These are phyloP conservation scores for Zalaria obscura DNA, from an alignment of 2,329 filamentous ascomycete genomes.

Conservation along the genomic window DNA sequence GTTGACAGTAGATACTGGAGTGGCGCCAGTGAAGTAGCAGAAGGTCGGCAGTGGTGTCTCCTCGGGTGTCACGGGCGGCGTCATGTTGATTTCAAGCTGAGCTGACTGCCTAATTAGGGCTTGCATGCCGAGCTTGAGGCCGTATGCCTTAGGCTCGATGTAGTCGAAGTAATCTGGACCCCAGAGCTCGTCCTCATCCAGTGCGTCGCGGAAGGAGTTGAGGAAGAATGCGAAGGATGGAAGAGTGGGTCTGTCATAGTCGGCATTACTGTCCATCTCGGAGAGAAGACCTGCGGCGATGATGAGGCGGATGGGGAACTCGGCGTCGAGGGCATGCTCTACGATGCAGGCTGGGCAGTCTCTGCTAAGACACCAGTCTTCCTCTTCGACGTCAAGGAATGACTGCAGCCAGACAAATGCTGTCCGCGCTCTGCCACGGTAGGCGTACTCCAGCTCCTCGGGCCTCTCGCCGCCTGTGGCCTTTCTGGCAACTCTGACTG, in stretches of 20 bases:
- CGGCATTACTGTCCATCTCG: conserved; percentile 22
- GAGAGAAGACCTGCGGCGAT: conserved; percentile 34
- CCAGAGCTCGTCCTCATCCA: conserved; percentile 29
- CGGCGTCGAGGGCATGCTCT: conserved; percentile 28
- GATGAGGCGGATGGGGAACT: conserved; percentile 31
- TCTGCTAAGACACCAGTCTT: conserved; percentile 40
- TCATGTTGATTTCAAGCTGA: conserved; percentile 20
- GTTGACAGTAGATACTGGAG: background rate
- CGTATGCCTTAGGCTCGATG: conserved; percentile 27
- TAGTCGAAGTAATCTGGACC: conserved; percentile 28
- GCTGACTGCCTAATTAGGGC: conserved; percentile 30
- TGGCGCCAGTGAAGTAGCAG: conserved; percentile 5
- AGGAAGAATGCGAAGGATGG: conserved; percentile 26
- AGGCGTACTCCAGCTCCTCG: conserved; percentile 42
- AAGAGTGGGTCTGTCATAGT: conserved; percentile 17
- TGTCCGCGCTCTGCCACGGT: conserved; percentile 39
- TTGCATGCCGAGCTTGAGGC: conserved; percentile 28
- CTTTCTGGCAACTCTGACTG: conserved; percentile 36
- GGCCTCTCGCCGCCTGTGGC: conserved; percentile 32
- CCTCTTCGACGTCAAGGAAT: conserved; percentile 40
- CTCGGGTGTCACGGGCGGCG: conserved; percentile 7
- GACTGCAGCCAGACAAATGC: conserved; percentile 47
- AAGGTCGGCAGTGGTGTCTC: conserved; percentile 8
- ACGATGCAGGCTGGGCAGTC: conserved; percentile 40
- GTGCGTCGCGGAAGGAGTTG: conserved; percentile 25